Evolutionary conservation across 192 early-diverging fungal genomes (phyloP).

Genomic region (Gamsiella multidivaricata): DNA sequence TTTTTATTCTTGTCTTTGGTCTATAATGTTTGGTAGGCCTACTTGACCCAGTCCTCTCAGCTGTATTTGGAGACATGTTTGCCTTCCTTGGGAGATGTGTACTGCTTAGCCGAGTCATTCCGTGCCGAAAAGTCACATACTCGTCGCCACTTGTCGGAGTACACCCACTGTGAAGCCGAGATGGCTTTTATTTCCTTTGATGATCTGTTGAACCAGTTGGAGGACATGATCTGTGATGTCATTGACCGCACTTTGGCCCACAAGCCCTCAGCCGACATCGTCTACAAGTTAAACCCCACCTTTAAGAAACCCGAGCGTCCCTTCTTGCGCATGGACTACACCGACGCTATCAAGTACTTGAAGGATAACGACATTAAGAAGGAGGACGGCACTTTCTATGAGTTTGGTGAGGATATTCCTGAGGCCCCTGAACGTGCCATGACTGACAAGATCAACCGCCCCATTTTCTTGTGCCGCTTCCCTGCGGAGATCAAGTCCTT

Average conservation of each 20-base stretch:
- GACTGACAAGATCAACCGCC: slow-evolving; percentile 97
- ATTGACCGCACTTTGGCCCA: slow-evolving; percentile 84
- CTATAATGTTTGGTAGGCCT: slow-evolving; percentile 68
- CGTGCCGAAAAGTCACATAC: slow-evolving; percentile 98
- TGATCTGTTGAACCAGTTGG: slow-evolving; percentile 86
- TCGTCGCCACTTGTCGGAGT: slow-evolving; percentile 93
- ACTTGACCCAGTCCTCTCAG: slow-evolving; percentile 98
- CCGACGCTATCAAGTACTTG: slow-evolving; percentile 95
- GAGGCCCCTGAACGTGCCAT: slow-evolving; percentile 97
- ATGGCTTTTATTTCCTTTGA: slow-evolving; percentile 94
- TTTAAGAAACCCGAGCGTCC: slow-evolving; percentile 87
- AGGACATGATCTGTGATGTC: slow-evolving; percentile 88
- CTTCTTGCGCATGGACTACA: slow-evolving; percentile 96
- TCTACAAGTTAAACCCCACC: slow-evolving; percentile 91
- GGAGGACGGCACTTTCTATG: slow-evolving; percentile 89
- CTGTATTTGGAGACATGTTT: slow-evolving; percentile 97
- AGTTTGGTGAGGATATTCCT: slow-evolving; percentile 99
- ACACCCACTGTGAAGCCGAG: slow-evolving; percentile 98
- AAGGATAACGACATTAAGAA: slow-evolving; percentile 91
- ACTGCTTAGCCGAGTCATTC: slow-evolving; percentile 96
- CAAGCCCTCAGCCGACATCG: slow-evolving; percentile 76
- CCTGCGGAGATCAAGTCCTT: slow-evolving; percentile 98
- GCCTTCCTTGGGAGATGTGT: slow-evolving; percentile 95
- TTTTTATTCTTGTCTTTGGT: neutral
- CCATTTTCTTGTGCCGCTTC: slow-evolving; percentile 96